Evolutionary conservation across 1,284 basidiomycete species (phyloP).

Genomic region (Sporisorium exsertum): DNA sequence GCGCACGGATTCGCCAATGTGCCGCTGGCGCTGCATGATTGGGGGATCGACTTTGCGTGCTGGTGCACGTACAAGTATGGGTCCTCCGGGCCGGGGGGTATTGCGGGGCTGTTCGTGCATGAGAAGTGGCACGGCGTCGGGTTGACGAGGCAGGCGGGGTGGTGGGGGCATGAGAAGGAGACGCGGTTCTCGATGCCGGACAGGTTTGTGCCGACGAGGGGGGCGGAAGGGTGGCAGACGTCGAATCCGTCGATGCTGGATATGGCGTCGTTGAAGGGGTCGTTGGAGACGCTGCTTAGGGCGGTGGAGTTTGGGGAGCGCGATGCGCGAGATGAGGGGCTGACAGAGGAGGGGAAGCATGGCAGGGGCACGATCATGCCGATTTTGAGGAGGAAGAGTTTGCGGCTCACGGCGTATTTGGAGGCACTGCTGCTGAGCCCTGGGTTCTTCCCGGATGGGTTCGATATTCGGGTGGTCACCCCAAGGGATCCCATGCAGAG

Average conservation of each 20-base stretch:
- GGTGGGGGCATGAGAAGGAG: slow-evolving; percentile 92
- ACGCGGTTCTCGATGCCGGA: slow-evolving; percentile 93
- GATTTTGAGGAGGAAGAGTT: slow-evolving; percentile 48
- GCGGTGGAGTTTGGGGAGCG: slow-evolving; percentile 29
- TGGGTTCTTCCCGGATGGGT: slow-evolving; percentile 52
- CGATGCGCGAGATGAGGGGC: slow-evolving; percentile 9
- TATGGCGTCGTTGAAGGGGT: slow-evolving; percentile 71
- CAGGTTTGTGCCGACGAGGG: slow-evolving; percentile 82
- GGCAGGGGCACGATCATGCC: slow-evolving; percentile 64
- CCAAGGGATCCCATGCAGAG: slow-evolving; percentile 56
- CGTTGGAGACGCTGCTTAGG: slow-evolving; percentile 56
- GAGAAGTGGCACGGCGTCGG: slow-evolving; percentile 74
- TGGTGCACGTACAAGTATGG: slow-evolving; percentile 77
- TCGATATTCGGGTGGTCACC: slow-evolving; percentile 56
- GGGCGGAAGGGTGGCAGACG: slow-evolving; percentile 94
- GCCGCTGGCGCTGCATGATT: slow-evolving; percentile 86
- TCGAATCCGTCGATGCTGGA: slow-evolving; percentile 89
- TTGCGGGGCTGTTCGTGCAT: slow-evolving; percentile 91
- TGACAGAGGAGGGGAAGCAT: slow-evolving; percentile 15
- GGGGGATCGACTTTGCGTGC: slow-evolving; percentile 90
- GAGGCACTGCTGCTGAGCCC: slow-evolving; percentile 51
- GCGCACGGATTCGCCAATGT: slow-evolving; percentile 97
- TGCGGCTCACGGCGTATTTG: slow-evolving; percentile 62
- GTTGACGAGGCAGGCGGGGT: slow-evolving; percentile 82
- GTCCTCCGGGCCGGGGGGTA: slow-evolving; percentile 93